These are phyloP conservation scores for Sporothrix euskadiensis DNA, from an alignment of 2,329 filamentous ascomycete species.

Conservation along the genomic window DNA sequence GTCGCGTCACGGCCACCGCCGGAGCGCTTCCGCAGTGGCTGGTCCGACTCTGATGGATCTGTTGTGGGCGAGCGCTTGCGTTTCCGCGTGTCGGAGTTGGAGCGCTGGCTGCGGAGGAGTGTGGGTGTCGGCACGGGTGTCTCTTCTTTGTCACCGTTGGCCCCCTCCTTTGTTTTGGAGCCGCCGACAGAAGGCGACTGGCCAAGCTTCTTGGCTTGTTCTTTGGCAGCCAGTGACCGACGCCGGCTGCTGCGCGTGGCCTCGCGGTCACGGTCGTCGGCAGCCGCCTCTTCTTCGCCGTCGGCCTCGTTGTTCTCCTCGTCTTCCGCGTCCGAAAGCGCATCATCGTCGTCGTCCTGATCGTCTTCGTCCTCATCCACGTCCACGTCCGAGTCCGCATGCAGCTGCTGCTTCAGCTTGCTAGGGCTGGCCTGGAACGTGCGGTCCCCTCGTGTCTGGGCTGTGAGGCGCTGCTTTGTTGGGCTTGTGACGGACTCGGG, in stretches of 20 bases:
- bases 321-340: constrained; percentile 43
- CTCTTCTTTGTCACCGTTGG: constrained; percentile 36
- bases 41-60: constrained; percentile 50
- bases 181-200: constrained; percentile 7
- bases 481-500: constrained; percentile 51
- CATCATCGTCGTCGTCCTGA: constrained; percentile 39
- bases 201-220: constrained; percentile 31
- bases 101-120: constrained; percentile 30
- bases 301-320: constrained; percentile 41
- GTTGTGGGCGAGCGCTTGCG: constrained; percentile 51
- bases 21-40: constrained; percentile 57
- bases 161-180: constrained; percentile 30
- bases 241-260: constrained; percentile 23
- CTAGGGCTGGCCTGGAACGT: constrained; percentile 60
- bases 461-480: constrained; percentile 21
- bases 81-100: constrained; percentile 47
- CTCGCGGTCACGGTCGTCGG: constrained; percentile 27
- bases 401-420: constrained; percentile 64
- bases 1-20: constrained; percentile 43
- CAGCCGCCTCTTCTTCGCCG: constrained; percentile 31
- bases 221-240: constrained; percentile 41
- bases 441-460: constrained; percentile 28
- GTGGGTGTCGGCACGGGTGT: constrained; percentile 4
- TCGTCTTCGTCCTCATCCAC: constrained; percentile 39
- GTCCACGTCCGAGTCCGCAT: constrained; percentile 45